These are phyloP conservation scores for Elaeagnus macrophylla DNA, from an alignment of 306 rosid genomes.

Conservation along the genomic window DNA sequence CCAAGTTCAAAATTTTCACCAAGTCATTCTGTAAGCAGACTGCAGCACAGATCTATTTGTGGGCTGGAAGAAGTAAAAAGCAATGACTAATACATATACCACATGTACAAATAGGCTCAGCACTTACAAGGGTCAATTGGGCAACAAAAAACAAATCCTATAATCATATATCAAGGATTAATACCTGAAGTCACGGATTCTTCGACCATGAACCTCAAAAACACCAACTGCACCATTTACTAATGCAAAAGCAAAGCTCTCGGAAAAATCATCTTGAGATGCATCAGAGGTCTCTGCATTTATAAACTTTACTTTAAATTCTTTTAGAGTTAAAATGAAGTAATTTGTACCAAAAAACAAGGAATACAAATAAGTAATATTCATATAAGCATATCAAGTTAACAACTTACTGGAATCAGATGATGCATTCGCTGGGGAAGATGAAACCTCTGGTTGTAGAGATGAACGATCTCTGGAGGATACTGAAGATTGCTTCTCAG, in stretches of 20 bases:
- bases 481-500: constrained; percentile 25
- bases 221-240: constrained; percentile 97
- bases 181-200: constrained; percentile 94
- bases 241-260: constrained; percentile 93
- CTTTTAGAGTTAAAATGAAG: constrained; percentile 15
- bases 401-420: constrained; percentile 66
- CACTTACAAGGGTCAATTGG: not conserved
- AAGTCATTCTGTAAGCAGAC: too few relatives aligned
- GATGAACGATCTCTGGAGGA: constrained; percentile 39
- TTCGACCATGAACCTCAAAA: constrained; percentile 91
- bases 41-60: too few relatives aligned
- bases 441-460: constrained; percentile 31
- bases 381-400: constrained; percentile 18
- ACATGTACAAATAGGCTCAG: not conserved
- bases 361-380: constrained; percentile 16
- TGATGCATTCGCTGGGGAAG: constrained; percentile 31
- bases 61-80: too few relatives aligned
- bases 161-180: constrained; percentile 11
- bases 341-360: not conserved
- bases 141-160: not conserved
- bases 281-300: constrained; percentile 64
- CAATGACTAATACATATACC: too few relatives aligned
- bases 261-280: constrained; percentile 74
- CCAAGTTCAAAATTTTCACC: too few relatives aligned
- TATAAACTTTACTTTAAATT: constrained; percentile 17